Percentiles rank a stretch among this genome's conserved stretches.
Conservation (phyloP, 768 basidiomycete genomes). For the Suillus tomentosus region DNA sequence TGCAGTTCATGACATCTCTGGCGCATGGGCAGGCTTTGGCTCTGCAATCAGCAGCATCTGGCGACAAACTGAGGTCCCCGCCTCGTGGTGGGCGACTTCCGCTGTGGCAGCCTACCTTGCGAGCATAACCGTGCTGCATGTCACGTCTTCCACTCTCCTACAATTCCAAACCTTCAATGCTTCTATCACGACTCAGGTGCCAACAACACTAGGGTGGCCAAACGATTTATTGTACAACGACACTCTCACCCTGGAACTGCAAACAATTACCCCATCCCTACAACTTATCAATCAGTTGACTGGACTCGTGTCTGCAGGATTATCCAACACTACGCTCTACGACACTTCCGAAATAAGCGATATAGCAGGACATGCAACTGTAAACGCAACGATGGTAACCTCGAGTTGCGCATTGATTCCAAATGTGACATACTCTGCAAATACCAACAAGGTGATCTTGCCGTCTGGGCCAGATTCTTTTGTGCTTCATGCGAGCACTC, state of each 20-base stretch:
- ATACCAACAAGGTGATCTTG: too few relatives aligned
- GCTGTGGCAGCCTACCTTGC: neutral
- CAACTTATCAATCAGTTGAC: neutral
- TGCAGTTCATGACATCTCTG: neutral
- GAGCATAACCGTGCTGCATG: neutral
- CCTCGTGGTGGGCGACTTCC: neutral
- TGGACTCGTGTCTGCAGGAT: neutral
- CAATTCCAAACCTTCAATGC: neutral
- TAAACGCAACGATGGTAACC: constrained; percentile 8
- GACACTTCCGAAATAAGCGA: neutral
- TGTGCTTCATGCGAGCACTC: too few relatives aligned
- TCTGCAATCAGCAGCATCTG: neutral
- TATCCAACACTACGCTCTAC: neutral
- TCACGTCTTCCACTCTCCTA: neutral
- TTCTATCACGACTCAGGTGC: neutral
- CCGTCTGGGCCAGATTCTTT: too few relatives aligned
- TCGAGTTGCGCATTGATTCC: neutral
- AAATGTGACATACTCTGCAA: neutral
- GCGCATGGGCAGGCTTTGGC: neutral
- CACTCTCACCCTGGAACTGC: too few relatives aligned
- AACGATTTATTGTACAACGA: too few relatives aligned
- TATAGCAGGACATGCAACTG: constrained; percentile 7
- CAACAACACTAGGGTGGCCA: neutral
- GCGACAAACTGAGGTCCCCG: neutral
- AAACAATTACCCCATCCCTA: neutral